Evolutionary conservation across 768 basidiomycete genomes (phyloP).

Genomic region (Amyloporia xantha): DNA sequence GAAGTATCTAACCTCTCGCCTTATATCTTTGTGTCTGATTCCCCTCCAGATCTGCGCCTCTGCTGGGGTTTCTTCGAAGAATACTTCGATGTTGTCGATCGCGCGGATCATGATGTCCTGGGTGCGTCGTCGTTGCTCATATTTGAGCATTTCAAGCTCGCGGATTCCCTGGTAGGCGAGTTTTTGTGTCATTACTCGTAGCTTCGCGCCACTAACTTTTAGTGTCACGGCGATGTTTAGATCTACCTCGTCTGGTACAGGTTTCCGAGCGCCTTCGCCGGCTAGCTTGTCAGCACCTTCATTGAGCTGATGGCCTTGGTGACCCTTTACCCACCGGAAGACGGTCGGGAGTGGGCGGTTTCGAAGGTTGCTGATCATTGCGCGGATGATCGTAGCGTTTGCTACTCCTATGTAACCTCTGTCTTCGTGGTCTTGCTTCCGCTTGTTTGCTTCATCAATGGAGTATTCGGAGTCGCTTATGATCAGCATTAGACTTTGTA

Average conservation of each 20-base stretch:
- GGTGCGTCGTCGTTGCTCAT: too few relatives aligned
- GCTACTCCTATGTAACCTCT: background rate
- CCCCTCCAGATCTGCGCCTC: background rate
- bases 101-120: too few relatives aligned
- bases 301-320: too few relatives aligned
- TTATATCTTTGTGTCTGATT: background rate
- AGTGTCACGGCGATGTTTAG: background rate
- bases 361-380: background rate
- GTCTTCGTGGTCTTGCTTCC: conserved; percentile 8
- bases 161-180: background rate
- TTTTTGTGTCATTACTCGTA: background rate
- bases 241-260: background rate
- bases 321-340: conserved; percentile 15
- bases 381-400: conserved; percentile 1
- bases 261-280: too few relatives aligned
- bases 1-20: background rate
- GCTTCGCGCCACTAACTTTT: background rate
- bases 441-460: conserved; percentile 17
- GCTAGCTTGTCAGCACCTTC: conserved; percentile 5
- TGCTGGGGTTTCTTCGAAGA: background rate
- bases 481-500: conserved; percentile 8
- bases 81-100: too few relatives aligned
- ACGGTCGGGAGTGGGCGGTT: background rate
- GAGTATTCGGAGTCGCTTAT: conserved; percentile 20
- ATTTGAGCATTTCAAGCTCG: background rate